Evolutionary conservation across 1,284 basidiomycete genomes (phyloP).

Genomic region (Apiotrichum sp.): DNA sequence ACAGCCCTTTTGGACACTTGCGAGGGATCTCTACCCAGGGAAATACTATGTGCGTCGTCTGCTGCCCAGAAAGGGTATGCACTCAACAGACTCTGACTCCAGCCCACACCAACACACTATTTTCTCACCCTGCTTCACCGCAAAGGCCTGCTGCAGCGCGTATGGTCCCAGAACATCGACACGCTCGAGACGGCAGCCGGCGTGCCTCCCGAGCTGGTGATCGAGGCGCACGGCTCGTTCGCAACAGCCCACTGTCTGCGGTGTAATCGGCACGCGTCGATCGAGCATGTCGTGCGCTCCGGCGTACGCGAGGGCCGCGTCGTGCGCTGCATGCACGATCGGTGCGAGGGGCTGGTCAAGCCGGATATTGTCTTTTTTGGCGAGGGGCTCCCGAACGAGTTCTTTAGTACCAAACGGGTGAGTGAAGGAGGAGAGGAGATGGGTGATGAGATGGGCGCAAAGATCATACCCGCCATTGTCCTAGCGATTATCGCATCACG

Average conservation of each 20-base stretch:
- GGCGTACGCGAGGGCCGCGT: slow-evolving; percentile 57
- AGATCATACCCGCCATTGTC: no score
- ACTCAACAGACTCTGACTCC: slow-evolving; percentile 44
- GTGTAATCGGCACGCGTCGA: slow-evolving; percentile 56
- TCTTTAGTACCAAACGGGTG: slow-evolving; percentile 40
- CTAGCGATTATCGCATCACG: no score
- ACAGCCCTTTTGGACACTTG: slow-evolving; percentile 69
- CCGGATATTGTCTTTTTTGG: slow-evolving; percentile 96
- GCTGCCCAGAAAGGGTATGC: background rate
- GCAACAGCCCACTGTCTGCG: slow-evolving; percentile 72
- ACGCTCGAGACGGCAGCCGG: slow-evolving; percentile 84
- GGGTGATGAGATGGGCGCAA: background rate
- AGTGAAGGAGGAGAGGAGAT: no score
- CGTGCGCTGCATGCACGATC: slow-evolving; percentile 53
- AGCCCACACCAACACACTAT: slow-evolving; percentile 80
- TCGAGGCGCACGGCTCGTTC: slow-evolving; percentile 94
- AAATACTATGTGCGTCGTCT: slow-evolving; percentile 34
- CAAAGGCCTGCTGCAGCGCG: slow-evolving; percentile 32
- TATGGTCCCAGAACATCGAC: slow-evolving; percentile 59
- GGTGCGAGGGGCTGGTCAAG: slow-evolving; percentile 69
- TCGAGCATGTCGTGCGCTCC: slow-evolving; percentile 62
- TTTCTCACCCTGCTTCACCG: slow-evolving; percentile 57
- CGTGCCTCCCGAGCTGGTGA: slow-evolving; percentile 63
- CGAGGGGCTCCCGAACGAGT: slow-evolving; percentile 53
- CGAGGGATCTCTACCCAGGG: slow-evolving; percentile 75